These are phyloP conservation scores for Annulohypoxylon truncatum DNA, from an alignment of 2,329 filamentous ascomycete species.

Conservation along the genomic window DNA sequence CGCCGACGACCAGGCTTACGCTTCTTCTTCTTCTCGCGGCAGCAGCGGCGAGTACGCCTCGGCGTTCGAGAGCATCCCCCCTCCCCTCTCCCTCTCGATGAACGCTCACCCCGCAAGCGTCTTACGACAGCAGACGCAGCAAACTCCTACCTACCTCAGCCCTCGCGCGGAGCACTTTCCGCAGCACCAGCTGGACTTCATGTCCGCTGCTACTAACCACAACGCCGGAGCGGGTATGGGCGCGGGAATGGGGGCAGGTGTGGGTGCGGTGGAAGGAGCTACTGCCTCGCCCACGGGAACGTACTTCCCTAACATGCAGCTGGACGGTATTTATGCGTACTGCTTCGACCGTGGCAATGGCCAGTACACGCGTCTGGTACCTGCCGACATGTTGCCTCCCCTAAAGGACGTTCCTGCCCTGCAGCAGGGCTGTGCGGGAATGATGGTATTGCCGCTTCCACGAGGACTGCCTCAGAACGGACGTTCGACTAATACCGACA, in stretches of 20 bases:
- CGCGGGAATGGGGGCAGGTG: background rate
- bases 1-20: conserved; percentile 28
- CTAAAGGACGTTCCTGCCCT: conserved; percentile 58
- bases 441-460: conserved; percentile 61
- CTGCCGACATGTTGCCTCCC: conserved; percentile 64
- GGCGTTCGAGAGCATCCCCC: conserved; percentile 35
- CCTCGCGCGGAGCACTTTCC: conserved; percentile 35
- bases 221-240: background rate
- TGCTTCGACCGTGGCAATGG: conserved; percentile 66
- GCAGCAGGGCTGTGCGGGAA: conserved; percentile 54
- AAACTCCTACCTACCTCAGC: conserved; percentile 21
- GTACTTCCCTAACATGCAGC: conserved; percentile 41
- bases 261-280: background rate
- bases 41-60: conserved; percentile 16
- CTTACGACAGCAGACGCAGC: background rate
- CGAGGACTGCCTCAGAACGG: conserved; percentile 53
- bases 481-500: conserved; percentile 53
- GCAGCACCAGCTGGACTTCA: conserved; percentile 18
- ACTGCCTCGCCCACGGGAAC: background rate
- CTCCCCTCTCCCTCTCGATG: conserved; percentile 9
- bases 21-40: conserved; percentile 12
- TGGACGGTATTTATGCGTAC: conserved; percentile 58
- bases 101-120: conserved; percentile 13
- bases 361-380: conserved; percentile 64
- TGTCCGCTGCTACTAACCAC: background rate